Evolutionary conservation across 225 moss, liverwort and hornwort species (phyloP).

Genomic region (Thuidium tamariscinum): DNA sequence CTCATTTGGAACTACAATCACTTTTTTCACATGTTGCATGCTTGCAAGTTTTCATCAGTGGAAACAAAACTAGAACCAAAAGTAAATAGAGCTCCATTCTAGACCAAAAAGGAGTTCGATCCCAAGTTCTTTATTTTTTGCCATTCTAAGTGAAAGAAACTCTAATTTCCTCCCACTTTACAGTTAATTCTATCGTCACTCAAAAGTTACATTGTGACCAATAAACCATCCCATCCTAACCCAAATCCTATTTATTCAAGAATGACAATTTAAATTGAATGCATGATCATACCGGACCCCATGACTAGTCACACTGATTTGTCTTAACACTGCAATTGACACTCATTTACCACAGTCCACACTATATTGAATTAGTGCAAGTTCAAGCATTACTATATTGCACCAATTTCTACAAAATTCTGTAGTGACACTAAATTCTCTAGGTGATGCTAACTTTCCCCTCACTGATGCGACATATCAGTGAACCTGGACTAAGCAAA

Average conservation of each 20-base stretch:
- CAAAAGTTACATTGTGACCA: background rate
- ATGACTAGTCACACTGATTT: background rate
- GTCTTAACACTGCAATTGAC: background rate
- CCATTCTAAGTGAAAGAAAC: background rate
- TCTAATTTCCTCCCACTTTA: background rate
- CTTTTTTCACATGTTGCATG: background rate
- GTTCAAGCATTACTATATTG: background rate
- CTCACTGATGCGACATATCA: background rate
- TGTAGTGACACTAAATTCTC: background rate
- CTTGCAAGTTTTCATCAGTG: background rate
- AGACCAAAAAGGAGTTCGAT: background rate
- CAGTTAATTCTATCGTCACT: background rate
- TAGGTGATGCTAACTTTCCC: background rate
- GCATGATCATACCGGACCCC: background rate
- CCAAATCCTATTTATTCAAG: background rate
- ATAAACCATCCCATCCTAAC: background rate
- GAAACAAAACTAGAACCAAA: no score
- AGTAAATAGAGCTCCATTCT: background rate
- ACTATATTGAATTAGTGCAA: background rate
- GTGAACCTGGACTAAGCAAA: background rate
- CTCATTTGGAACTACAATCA: background rate
- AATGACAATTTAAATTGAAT: background rate
- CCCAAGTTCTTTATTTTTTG: rapidly evolving
- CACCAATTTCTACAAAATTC: background rate
- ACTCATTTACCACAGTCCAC: background rate